phyloP scores from a whole-genome alignment of 305 asterid genomes.

The Fraxinus ornus region DNA sequence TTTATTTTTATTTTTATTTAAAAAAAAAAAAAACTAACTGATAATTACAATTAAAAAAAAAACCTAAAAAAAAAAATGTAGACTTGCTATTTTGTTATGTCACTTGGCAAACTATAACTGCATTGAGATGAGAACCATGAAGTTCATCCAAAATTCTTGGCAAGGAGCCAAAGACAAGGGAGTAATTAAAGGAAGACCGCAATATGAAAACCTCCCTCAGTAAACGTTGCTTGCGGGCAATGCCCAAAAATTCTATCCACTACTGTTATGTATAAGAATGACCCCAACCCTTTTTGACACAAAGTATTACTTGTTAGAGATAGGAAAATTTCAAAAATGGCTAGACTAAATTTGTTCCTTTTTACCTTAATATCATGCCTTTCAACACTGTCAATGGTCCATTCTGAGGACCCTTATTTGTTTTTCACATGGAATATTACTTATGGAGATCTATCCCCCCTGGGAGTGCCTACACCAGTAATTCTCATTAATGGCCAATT shows the following conservation, averaged over 20 bases:
- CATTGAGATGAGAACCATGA: not conserved
- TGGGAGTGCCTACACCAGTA: slow-evolving; percentile 52
- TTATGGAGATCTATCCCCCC: slow-evolving; percentile 51
- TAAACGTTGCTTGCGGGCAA: slow-evolving; percentile 18
- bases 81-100: not conserved
- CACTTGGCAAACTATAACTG: not conserved
- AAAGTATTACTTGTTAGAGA: not conserved
- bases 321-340: slow-evolving; percentile 16
- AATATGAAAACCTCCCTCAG: slow-evolving; percentile 4
- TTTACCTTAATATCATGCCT: slow-evolving; percentile 13
- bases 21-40: too few relatives aligned
- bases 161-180: slow-evolving; percentile 1
- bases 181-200: slow-evolving; percentile 25
- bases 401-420: slow-evolving; percentile 50
- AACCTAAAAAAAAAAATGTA: not conserved
- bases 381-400: slow-evolving; percentile 9
- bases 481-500: slow-evolving; percentile 52
- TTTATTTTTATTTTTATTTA: too few relatives aligned
- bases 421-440: slow-evolving; percentile 43
- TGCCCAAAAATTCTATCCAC: slow-evolving; percentile 1
- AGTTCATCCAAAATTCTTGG: slow-evolving; percentile 7
- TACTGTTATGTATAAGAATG: slow-evolving; percentile 16
- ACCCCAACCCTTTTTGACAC: not conserved
- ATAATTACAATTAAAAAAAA: too few relatives aligned
- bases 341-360: not conserved